A percentile compares a stretch with the other conserved stretches of the same genome.
These are phyloP conservation scores for Ophidiomyces ophidiicola DNA, from an alignment of 2,329 filamentous ascomycete species.

Conservation along the genomic window DNA sequence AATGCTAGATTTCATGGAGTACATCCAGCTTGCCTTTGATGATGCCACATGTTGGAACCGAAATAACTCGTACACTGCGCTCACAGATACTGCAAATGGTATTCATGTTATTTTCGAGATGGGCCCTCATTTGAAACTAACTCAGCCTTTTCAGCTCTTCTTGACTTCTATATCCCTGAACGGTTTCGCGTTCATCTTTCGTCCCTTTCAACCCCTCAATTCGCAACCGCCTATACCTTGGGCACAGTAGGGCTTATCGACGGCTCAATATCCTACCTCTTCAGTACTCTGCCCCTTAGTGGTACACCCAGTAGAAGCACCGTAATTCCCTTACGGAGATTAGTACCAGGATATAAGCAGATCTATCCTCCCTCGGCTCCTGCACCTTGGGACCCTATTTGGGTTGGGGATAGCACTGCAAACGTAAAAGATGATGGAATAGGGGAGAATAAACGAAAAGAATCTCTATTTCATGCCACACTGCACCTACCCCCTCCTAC, in stretches of 20 bases:
- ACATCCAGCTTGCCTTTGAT: constrained; percentile 84
- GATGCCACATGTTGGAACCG: constrained; percentile 75
- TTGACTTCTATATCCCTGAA: constrained; percentile 77
- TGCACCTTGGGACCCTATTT: constrained; percentile 18
- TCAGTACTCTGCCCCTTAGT: constrained; percentile 69
- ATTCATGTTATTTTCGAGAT: constrained; percentile 15
- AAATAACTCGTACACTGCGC: constrained; percentile 80
- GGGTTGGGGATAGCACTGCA: background rate
- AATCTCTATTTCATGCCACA: constrained; percentile 36
- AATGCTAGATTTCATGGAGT: constrained; percentile 97
- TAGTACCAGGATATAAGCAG: constrained; percentile 73
- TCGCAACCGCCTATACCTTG: constrained; percentile 86
- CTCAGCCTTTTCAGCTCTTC: constrained; percentile 47
- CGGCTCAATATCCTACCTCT: constrained; percentile 93
- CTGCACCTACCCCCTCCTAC: constrained; percentile 53
- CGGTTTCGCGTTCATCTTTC: constrained; percentile 79
- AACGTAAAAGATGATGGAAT: background rate
- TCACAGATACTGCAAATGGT: constrained; percentile 77
- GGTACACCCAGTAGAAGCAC: constrained; percentile 57
- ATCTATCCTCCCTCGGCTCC: constrained; percentile 41
- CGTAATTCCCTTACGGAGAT: constrained; percentile 59
- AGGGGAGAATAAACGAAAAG: constrained; percentile 21
- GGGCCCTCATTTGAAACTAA: background rate
- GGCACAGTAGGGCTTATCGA: constrained; percentile 84
- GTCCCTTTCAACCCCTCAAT: constrained; percentile 81